These are phyloP conservation scores for Candida boidinii DNA, from an alignment of 805 yeast species.

Conservation along the genomic window DNA sequence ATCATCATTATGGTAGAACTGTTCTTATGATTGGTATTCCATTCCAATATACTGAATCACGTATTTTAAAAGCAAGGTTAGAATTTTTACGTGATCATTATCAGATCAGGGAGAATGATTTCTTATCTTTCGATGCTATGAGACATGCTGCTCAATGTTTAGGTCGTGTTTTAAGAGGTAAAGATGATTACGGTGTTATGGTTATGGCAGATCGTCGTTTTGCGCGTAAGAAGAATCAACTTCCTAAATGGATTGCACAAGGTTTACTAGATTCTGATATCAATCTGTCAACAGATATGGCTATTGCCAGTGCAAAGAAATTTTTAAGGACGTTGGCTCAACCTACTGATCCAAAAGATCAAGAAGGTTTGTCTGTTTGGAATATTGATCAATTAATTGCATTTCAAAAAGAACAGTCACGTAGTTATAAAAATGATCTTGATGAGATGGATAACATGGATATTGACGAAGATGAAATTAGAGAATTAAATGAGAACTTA, in stretches of 20 bases:
- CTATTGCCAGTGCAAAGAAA: conserved; percentile 87
- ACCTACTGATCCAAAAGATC: conserved; percentile 82
- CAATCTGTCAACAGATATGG: conserved; percentile 94
- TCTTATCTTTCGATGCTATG: conserved; percentile 97
- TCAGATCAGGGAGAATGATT: conserved; percentile 89
- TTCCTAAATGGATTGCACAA: conserved; percentile 97
- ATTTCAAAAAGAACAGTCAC: conserved; percentile 46
- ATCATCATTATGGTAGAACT: conserved; percentile 95
- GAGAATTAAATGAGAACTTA: conserved; percentile 1
- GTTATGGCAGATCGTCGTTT: conserved; percentile 94
- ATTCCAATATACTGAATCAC: conserved; percentile 95
- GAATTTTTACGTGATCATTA: conserved; percentile 91
- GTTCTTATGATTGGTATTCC: conserved; percentile 99
- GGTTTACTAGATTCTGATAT: conserved; percentile 87
- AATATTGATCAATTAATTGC: conserved; percentile 55
- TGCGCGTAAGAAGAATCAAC: conserved; percentile 72
- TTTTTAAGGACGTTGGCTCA: conserved; percentile 91
- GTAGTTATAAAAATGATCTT: conserved; percentile 5
- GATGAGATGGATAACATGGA: conserved; percentile 16
- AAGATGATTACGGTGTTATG: conserved; percentile 98
- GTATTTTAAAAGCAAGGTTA: conserved; percentile 88
- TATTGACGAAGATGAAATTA: conserved; percentile 27
- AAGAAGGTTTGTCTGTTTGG: conserved; percentile 95
- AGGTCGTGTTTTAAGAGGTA: conserved; percentile 95
- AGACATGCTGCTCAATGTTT: conserved; percentile 98